These are phyloP conservation scores for Xylariaceae sp. DNA, from an alignment of 2,329 filamentous ascomycete species.

Conservation along the genomic window DNA sequence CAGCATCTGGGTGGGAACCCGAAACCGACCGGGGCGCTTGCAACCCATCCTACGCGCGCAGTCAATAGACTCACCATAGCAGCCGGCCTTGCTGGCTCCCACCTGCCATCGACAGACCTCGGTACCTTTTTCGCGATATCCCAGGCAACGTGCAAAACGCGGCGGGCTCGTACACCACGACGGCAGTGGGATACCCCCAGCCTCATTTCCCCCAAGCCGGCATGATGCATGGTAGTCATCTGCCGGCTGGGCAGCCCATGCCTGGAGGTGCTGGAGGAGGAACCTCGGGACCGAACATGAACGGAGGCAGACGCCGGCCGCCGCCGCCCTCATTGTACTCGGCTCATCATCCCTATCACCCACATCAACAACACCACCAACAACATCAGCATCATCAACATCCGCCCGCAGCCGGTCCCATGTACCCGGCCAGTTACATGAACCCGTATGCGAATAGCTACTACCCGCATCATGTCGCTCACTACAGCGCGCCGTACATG, in stretches of 20 bases:
- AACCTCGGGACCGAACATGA: conserved; percentile 23
- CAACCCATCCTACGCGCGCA: conserved; percentile 12
- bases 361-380: conserved; percentile 29
- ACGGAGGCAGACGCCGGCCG: conserved; percentile 34
- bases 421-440: conserved; percentile 47
- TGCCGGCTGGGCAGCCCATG: conserved; percentile 68
- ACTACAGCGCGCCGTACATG: conserved; percentile 43
- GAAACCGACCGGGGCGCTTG: conserved; percentile 16
- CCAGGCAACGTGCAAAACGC: conserved; percentile 3
- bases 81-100: conserved; percentile 3
- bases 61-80: conserved; percentile 2
- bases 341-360: conserved; percentile 36
- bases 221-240: conserved; percentile 73
- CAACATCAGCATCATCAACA: conserved; percentile 25
- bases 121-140: conserved; percentile 1
- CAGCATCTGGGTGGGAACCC: conserved; percentile 24
- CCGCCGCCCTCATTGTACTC: conserved; percentile 33
- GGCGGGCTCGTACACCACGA: conserved; percentile 2
- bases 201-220: conserved; percentile 52
- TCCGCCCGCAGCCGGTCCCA: conserved; percentile 29
- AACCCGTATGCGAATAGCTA: conserved; percentile 45
- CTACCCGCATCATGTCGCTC: conserved; percentile 47
- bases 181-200: conserved; percentile 30
- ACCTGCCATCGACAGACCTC: conserved; percentile 2
- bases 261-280: conserved; percentile 32